Evolutionary conservation across 192 early-diverging fungal species (phyloP).

Genomic region (Backusella morwellensis): DNA sequence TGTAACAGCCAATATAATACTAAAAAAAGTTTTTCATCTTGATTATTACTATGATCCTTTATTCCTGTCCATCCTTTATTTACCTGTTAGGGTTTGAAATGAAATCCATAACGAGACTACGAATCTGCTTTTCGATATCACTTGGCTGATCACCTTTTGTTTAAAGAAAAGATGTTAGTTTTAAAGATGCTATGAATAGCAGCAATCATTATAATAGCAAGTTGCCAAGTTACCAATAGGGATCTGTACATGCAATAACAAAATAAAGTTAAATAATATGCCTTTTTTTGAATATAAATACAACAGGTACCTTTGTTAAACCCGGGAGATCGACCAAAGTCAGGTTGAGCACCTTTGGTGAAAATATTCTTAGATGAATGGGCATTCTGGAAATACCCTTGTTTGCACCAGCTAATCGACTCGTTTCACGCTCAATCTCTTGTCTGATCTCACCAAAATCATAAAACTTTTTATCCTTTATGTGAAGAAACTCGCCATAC

Average conservation of each 20-base stretch:
- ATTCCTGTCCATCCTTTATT: not conserved
- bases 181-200: not conserved
- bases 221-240: constrained; percentile 30
- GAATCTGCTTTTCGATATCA: constrained; percentile 81
- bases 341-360: constrained; percentile 72
- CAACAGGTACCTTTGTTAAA: constrained; percentile 65
- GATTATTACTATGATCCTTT: not conserved
- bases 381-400: constrained; percentile 77
- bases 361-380: constrained; percentile 76
- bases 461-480: constrained; percentile 71
- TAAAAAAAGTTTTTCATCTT: constrained; percentile 21
- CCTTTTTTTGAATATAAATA: not conserved
- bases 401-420: constrained; percentile 73
- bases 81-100: constrained; percentile 79
- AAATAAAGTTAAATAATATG: not conserved
- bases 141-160: constrained; percentile 73
- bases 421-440: constrained; percentile 81
- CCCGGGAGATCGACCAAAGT: constrained; percentile 86
- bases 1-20: constrained; percentile 80
- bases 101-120: constrained; percentile 73
- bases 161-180: not conserved
- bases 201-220: not conserved
- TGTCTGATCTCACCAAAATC: constrained; percentile 75
- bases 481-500: constrained; percentile 74
- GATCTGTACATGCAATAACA: constrained; percentile 20